phyloP scores from a whole-genome alignment of 2,329 filamentous ascomycete genomes.

The Fusarium chaquense region DNA sequence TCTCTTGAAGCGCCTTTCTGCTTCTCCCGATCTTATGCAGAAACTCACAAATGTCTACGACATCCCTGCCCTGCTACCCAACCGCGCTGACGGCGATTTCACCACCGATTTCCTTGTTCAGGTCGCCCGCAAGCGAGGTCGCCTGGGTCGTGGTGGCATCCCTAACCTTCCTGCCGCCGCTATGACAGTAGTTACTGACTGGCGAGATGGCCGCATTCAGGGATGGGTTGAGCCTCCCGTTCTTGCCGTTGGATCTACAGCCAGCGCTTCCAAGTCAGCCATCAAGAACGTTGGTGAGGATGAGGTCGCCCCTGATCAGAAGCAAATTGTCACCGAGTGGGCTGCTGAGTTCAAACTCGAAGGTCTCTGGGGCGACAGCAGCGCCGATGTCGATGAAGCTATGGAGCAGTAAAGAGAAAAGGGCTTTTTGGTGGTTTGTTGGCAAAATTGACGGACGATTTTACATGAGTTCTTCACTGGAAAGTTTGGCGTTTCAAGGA shows the following conservation, averaged over 20 bases:
- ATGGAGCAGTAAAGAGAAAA: slow-evolving; percentile 62
- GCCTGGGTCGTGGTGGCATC: slow-evolving; percentile 88
- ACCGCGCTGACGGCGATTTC: slow-evolving; percentile 75
- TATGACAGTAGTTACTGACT: slow-evolving; percentile 95
- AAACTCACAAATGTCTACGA: slow-evolving; percentile 88
- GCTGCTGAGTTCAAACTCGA: slow-evolving; percentile 95
- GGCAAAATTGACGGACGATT: slow-evolving; percentile 44
- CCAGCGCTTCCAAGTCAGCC: slow-evolving; percentile 49
- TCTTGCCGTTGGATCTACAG: slow-evolving; percentile 63
- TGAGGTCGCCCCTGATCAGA: slow-evolving; percentile 72
- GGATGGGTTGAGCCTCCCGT: slow-evolving; percentile 87
- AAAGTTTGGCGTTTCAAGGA: slow-evolving; percentile 52
- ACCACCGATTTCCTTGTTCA: slow-evolving; percentile 95
- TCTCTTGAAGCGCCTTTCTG: slow-evolving; percentile 82
- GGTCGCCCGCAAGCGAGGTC: slow-evolving; percentile 91
- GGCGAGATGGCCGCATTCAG: slow-evolving; percentile 94
- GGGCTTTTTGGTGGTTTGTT: slow-evolving; percentile 24
- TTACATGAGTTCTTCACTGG: slow-evolving; percentile 47
- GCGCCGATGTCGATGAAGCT: slow-evolving; percentile 55
- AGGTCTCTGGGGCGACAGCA: slow-evolving; percentile 82
- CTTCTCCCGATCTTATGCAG: slow-evolving; percentile 77
- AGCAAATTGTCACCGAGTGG: slow-evolving; percentile 92
- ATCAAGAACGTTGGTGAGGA: slow-evolving; percentile 58
- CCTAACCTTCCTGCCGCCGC: slow-evolving; percentile 90
- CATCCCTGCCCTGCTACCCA: slow-evolving; percentile 79